phyloP scores from a whole-genome alignment of 257 asterid genomes.

The Thymus quinquecostatus region DNA sequence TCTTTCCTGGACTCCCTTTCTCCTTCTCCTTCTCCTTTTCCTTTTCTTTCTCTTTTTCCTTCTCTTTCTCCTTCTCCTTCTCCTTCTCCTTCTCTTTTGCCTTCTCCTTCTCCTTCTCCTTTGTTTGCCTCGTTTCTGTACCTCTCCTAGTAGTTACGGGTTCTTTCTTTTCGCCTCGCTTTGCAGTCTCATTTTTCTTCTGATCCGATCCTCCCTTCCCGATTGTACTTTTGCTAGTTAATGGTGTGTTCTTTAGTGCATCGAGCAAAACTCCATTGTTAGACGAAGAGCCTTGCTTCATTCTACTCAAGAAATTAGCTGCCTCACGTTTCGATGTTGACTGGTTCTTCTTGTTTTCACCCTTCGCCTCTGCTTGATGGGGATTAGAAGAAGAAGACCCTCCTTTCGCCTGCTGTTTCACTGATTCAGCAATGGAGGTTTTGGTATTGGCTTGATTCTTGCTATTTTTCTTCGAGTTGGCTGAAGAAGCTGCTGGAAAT shows the following conservation, averaged over 20 bases:
- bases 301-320: constrained; percentile 61
- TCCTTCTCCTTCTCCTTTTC: constrained; percentile 39
- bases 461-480: constrained; percentile 45
- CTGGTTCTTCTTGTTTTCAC: constrained; percentile 49
- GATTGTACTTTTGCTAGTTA: constrained; percentile 44
- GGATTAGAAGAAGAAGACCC: constrained; percentile 46
- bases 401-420: constrained; percentile 44
- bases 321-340: constrained; percentile 55
- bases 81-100: constrained; percentile 43
- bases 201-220: constrained; percentile 47
- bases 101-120: constrained; percentile 39
- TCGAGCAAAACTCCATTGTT: constrained; percentile 58
- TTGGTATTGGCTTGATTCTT: constrained; percentile 43
- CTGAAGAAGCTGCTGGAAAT: constrained; percentile 39
- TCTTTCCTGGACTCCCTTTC: constrained; percentile 56
- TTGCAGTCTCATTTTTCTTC: constrained; percentile 44
- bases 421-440: constrained; percentile 36
- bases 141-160: constrained; percentile 31
- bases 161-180: constrained; percentile 52
- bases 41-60: background rate
- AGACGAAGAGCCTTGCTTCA: constrained; percentile 60
- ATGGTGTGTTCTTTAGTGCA: constrained; percentile 61
- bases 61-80: constrained; percentile 24
- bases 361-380: constrained; percentile 42
- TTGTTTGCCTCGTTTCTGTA: constrained; percentile 44